phyloP scores from a whole-genome alignment of 176 grass and related monocot genomes.

The Oryza longistaminata region DNA sequence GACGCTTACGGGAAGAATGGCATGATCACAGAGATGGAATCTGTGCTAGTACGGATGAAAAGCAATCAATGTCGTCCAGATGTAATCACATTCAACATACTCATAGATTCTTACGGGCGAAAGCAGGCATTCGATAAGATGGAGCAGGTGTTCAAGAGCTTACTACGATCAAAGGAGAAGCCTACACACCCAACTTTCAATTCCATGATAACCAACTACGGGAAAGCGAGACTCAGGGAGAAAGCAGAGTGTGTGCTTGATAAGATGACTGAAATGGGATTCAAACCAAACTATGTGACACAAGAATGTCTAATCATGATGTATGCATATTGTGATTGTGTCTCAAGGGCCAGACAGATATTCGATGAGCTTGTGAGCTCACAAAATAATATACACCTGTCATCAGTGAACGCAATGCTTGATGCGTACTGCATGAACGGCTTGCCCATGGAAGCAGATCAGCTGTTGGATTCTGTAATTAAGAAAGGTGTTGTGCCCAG shows the following conservation, averaged over 20 bases:
- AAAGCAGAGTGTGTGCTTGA: constrained; percentile 67
- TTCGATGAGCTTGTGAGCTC: constrained; percentile 70
- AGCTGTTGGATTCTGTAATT: constrained; percentile 59
- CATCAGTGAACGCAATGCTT: constrained; percentile 79
- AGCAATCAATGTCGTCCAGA: constrained; percentile 78
- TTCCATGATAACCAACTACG: constrained; percentile 97
- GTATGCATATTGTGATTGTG: constrained; percentile 70
- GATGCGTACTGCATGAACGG: constrained; percentile 88
- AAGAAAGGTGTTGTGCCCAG: constrained; percentile 52
- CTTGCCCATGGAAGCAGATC: constrained; percentile 75
- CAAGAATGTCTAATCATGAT: constrained; percentile 80
- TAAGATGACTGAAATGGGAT: constrained; percentile 82
- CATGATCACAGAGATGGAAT: constrained; percentile 95
- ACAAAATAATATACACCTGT: constrained; percentile 56
- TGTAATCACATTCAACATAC: constrained; percentile 93
- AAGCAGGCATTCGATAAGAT: constrained; percentile 91
- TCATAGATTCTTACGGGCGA: constrained; percentile 85
- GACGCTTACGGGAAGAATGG: constrained; percentile 90
- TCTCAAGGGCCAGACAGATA: constrained; percentile 64
- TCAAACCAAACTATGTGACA: constrained; percentile 81
- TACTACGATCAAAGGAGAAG: constrained; percentile 76
- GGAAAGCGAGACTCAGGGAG: constrained; percentile 82
- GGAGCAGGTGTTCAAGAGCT: constrained; percentile 95
- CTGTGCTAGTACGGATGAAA: constrained; percentile 76
- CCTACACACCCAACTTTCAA: constrained; percentile 90